A percentile compares a stretch with the other conserved stretches of the same genome.
These are phyloP conservation scores for Salix koriyanagi DNA, from an alignment of 345 rosid genomes.

Conservation along the genomic window DNA sequence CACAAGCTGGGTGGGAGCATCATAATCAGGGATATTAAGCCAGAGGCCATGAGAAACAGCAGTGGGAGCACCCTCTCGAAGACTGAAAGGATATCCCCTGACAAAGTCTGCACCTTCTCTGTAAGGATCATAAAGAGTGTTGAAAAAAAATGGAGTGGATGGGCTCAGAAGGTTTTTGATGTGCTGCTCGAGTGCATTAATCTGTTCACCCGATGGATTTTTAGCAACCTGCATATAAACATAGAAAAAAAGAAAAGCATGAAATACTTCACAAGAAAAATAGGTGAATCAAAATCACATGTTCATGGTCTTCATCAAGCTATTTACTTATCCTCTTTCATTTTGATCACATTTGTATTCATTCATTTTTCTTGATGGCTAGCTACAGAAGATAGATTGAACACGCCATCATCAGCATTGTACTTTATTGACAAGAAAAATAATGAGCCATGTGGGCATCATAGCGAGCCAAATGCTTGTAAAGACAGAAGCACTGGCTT, in stretches of 20 bases:
- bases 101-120: constrained; percentile 47
- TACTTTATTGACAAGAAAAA: background rate
- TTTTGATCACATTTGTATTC: background rate
- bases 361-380: background rate
- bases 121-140: constrained; percentile 58
- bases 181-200: constrained; percentile 52
- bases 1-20: constrained; percentile 52
- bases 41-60: constrained; percentile 55
- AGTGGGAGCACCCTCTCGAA: constrained; percentile 37
- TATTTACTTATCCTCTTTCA: too few relatives aligned
- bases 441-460: constrained; percentile 8
- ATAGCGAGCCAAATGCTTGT: constrained; percentile 14
- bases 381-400: background rate
- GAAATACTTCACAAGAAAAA: background rate
- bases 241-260: background rate
- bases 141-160: constrained; percentile 46
- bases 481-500: constrained; percentile 11
- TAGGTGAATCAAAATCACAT: background rate
- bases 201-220: constrained; percentile 46
- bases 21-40: constrained; percentile 53
- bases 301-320: background rate
- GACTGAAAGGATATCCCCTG: constrained; percentile 47
- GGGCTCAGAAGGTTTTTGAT: constrained; percentile 44
- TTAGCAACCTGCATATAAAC: constrained; percentile 39
- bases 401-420: background rate